phyloP scores from a whole-genome alignment of 257 asterid genomes.

The Plantago ovata region DNA sequence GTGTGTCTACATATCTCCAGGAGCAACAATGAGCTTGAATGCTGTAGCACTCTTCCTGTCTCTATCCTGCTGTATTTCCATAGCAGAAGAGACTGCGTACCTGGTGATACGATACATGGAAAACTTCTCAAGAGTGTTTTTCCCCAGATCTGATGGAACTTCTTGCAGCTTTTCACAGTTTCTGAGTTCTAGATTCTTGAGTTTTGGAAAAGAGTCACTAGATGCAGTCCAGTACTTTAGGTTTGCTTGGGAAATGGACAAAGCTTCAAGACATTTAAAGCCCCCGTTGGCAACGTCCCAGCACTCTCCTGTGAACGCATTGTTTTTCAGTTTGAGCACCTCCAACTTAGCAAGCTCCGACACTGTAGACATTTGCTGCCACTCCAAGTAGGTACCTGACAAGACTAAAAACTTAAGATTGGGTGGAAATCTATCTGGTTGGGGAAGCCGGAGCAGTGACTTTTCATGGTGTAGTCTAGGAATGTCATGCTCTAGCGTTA shows the following conservation, averaged over 20 bases:
- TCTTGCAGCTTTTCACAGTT: neutral
- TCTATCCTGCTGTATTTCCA: neutral
- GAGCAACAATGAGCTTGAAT: no score
- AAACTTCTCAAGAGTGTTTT: neutral
- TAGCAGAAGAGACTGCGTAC: neutral
- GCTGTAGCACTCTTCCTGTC: no score
- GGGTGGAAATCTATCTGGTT: slow-evolving; percentile 13
- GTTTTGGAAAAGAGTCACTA: neutral
- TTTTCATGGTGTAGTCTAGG: no score
- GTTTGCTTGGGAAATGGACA: neutral
- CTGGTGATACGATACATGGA: neutral
- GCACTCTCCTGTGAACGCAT: slow-evolving; percentile 19
- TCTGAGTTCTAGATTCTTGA: neutral
- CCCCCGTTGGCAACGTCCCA: slow-evolving; percentile 18
- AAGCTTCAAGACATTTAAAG: neutral
- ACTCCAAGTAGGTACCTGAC: slow-evolving; percentile 18
- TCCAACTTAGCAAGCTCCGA: slow-evolving; percentile 17
- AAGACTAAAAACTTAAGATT: slow-evolving; percentile 17
- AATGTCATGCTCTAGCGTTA: slow-evolving; percentile 24
- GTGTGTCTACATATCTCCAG: no score
- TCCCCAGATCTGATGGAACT: neutral
- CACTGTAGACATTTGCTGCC: slow-evolving; percentile 22
- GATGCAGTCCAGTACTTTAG: neutral
- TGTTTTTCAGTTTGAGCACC: slow-evolving; percentile 28
- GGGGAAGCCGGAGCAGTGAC: neutral